phyloP scores from a whole-genome alignment of 2,329 filamentous ascomycete species.

The Colletotrichum higginsianum region DNA sequence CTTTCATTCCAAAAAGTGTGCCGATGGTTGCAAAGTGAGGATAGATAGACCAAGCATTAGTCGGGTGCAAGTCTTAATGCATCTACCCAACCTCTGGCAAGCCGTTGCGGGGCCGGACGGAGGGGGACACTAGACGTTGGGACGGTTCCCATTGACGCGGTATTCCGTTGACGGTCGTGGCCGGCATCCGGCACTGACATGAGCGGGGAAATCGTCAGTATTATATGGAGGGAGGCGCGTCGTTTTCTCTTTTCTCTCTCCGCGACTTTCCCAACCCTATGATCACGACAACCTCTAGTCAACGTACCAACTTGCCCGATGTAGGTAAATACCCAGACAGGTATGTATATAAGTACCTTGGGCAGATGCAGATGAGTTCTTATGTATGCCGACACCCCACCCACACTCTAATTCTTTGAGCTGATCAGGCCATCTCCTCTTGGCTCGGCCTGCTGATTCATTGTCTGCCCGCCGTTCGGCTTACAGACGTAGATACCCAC shows the following conservation, averaged over 20 bases:
- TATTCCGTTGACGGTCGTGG: background rate
- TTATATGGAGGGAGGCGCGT: background rate
- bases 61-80: no score
- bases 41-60: background rate
- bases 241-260: background rate
- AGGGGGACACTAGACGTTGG: no score
- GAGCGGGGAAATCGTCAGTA: background rate
- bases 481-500: background rate
- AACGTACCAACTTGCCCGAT: no score
- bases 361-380: background rate
- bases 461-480: slow-evolving; percentile 16
- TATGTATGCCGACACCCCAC: background rate
- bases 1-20: background rate
- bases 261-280: background rate
- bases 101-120: no score
- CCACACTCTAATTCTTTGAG: background rate
- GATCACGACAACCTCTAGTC: background rate
- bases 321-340: background rate
- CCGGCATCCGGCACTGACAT: background rate
- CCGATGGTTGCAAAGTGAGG: background rate
- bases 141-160: background rate
- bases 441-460: background rate
- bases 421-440: background rate
- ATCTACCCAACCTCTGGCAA: background rate
- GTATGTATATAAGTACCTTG: background rate